Evolutionary conservation across 73 alveolate species (phyloP).

Genomic region (Blepharisma japonicum): DNA sequence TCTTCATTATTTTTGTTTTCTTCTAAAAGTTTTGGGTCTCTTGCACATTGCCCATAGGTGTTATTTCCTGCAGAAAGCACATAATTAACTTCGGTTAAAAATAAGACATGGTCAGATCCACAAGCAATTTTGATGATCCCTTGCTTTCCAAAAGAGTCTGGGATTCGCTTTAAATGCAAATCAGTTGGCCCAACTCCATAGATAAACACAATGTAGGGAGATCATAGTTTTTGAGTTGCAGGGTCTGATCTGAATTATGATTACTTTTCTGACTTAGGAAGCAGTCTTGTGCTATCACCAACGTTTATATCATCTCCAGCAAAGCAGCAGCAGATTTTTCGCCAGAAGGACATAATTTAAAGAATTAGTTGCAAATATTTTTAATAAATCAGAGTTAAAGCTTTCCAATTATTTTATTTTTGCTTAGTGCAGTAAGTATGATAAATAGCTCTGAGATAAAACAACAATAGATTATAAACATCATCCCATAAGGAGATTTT

Average conservation of each 20-base stretch:
- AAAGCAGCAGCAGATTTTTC: constrained; percentile 4
- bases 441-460: too few relatives aligned
- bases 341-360: too few relatives aligned
- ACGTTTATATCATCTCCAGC: not conserved
- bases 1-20: not conserved
- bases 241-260: not conserved
- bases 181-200: constrained; percentile 12
- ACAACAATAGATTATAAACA: too few relatives aligned
- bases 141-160: constrained; percentile 3
- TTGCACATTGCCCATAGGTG: constrained; percentile 7
- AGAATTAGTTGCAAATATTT: too few relatives aligned
- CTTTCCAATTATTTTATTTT: too few relatives aligned
- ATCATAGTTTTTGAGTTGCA: not conserved
- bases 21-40: not conserved
- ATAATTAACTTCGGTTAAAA: not conserved
- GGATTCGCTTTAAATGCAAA: constrained; percentile 10
- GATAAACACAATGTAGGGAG: not conserved
- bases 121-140: constrained; percentile 28
- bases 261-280: not conserved
- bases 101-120: constrained; percentile 5
- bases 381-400: too few relatives aligned
- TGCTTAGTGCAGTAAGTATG: too few relatives aligned
- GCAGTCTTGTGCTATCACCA: not conserved
- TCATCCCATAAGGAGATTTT: too few relatives aligned
- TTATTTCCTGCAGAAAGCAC: constrained; percentile 19